phyloP scores from a whole-genome alignment of 2,329 filamentous ascomycete species.

The Botryotinia globosa region DNA sequence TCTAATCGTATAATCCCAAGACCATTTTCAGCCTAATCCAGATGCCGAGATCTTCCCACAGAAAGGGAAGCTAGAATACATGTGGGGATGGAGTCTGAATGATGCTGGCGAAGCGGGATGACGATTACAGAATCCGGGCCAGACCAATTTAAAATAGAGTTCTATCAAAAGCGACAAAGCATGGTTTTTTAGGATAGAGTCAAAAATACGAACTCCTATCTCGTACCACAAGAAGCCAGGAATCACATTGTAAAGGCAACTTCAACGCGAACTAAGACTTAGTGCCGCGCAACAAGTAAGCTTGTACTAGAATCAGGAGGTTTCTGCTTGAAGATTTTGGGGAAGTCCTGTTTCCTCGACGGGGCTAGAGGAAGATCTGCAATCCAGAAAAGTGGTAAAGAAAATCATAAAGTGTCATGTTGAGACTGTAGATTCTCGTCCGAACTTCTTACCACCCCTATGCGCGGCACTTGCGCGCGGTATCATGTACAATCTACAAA shows the following conservation, averaged over 20 bases:
- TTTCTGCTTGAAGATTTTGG: neutral
- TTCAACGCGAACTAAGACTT: neutral
- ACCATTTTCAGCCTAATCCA: neutral
- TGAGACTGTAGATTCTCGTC: neutral
- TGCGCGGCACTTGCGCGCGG: neutral
- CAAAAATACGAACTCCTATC: neutral
- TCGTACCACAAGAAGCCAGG: neutral
- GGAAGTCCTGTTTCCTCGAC: neutral
- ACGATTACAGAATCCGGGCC: neutral
- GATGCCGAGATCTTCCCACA: neutral
- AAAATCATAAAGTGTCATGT: neutral
- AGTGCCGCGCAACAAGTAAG: neutral
- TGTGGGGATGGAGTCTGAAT: neutral
- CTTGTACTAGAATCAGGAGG: neutral
- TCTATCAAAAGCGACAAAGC: neutral
- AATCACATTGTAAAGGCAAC: neutral
- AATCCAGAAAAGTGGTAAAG: neutral
- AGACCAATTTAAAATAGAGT: neutral
- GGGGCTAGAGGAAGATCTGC: neutral
- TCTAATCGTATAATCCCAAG: neutral
- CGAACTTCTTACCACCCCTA: neutral
- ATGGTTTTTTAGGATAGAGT: neutral
- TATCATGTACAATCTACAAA: neutral
- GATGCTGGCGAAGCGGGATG: neutral
- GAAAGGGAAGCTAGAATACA: neutral